phyloP scores from a whole-genome alignment of 2,329 filamentous ascomycete species.

The Hypoxylon sp. region DNA sequence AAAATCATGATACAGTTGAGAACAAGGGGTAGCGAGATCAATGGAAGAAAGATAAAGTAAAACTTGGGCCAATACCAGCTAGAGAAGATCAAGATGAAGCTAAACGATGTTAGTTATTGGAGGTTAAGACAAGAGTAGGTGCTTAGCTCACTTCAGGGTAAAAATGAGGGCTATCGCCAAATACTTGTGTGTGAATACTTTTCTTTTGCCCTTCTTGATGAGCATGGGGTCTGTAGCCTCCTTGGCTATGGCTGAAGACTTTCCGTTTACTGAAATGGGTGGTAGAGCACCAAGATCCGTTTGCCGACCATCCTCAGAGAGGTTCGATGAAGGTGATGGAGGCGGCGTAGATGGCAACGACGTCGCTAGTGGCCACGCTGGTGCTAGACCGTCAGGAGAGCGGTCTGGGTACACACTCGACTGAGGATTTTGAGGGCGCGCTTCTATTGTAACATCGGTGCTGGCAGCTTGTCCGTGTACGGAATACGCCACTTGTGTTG shows the following conservation, averaged over 20 bases:
- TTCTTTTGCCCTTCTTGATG: conserved; percentile 40
- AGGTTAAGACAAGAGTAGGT: background rate
- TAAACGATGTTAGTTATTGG: conserved; percentile 25
- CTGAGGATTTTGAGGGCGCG: background rate
- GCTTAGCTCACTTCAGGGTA: conserved; percentile 36
- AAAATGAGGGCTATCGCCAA: conserved; percentile 32
- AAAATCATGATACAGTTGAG: conserved; percentile 60
- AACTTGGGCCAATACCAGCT: conserved; percentile 57
- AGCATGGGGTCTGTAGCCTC: conserved; percentile 36
- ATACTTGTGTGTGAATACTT: conserved; percentile 39
- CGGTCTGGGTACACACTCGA: background rate
- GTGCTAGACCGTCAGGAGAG: background rate
- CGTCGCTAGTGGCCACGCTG: background rate
- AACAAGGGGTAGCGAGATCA: conserved; percentile 60
- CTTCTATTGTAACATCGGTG: background rate
- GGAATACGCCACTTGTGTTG: background rate
- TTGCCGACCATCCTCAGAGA: background rate
- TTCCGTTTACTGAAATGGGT: conserved; percentile 35
- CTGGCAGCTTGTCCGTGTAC: conserved; percentile 9
- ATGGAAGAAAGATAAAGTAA: conserved; percentile 60
- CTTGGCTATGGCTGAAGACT: conserved; percentile 25
- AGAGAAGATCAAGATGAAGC: conserved; percentile 50
- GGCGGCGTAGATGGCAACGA: conserved; percentile 1
- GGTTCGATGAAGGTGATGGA: background rate
- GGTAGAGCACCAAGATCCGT: conserved; percentile 11